A percentile compares a stretch with the other conserved stretches of the same genome.
phyloP scores from a whole-genome alignment of 768 basidiomycete species.

The Suillus americanus region DNA sequence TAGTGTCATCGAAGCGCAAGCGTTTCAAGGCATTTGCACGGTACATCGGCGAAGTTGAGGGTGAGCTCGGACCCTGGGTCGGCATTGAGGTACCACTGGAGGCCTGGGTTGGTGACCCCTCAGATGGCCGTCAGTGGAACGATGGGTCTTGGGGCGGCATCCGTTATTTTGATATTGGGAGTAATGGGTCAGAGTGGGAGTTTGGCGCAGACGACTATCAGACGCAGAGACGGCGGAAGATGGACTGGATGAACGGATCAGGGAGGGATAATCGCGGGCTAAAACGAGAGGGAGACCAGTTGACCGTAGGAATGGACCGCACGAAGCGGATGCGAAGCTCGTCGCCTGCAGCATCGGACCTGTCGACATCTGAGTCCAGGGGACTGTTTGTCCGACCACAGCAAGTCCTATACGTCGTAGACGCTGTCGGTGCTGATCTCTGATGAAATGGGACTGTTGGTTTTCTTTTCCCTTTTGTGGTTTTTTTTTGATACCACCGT shows the following conservation, averaged over 20 bases:
- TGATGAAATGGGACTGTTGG: constrained; percentile 28
- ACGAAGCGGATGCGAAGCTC: constrained; percentile 64
- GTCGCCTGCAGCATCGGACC: constrained; percentile 62
- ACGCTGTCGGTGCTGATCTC: constrained; percentile 70
- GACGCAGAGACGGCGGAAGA: constrained; percentile 45
- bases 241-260: constrained; percentile 30
- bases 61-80: constrained; percentile 84
- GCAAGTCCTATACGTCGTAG: constrained; percentile 85
- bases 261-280: constrained; percentile 29
- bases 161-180: constrained; percentile 79
- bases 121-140: constrained; percentile 77
- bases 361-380: constrained; percentile 60
- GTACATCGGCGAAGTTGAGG: constrained; percentile 85
- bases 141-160: constrained; percentile 83
- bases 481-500: neutral
- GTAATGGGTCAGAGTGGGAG: constrained; percentile 60
- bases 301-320: constrained; percentile 37
- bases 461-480: neutral
- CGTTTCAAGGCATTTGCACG: constrained; percentile 85
- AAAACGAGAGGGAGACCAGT: constrained; percentile 61
- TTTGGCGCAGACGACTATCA: constrained; percentile 52
- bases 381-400: constrained; percentile 84
- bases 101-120: constrained; percentile 48
- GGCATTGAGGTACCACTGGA: constrained; percentile 83
- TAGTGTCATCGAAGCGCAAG: constrained; percentile 79